Evolutionary conservation across 345 rosid species (phyloP).

Genomic region (Syzygium aqueum): DNA sequence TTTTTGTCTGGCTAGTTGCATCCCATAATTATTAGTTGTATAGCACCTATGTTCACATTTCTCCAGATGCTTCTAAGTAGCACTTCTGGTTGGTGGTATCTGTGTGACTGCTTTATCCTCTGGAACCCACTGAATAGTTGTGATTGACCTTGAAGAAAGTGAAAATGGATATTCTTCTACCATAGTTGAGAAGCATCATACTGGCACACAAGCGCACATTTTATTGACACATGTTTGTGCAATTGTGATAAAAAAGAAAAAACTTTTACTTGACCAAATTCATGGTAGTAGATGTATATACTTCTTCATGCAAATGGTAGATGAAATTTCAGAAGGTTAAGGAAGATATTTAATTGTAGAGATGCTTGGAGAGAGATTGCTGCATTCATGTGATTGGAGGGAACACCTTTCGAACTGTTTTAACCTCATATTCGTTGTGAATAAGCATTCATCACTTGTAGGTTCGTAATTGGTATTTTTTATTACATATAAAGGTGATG

Average conservation of each 20-base stretch:
- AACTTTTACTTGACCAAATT: not conserved
- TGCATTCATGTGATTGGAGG: not conserved
- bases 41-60: not conserved
- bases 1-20: not conserved
- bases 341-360: not conserved
- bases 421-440: not conserved
- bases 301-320: not conserved
- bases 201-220: not conserved
- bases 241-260: not conserved
- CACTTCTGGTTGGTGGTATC: not conserved
- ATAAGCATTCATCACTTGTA: not conserved
- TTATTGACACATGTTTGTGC: not conserved
- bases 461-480: not conserved
- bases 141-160: not conserved
- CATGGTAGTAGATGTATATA: not conserved
- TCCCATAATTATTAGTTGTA: not conserved
- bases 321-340: not conserved
- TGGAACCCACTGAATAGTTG: not conserved
- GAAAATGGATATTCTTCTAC: not conserved
- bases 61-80: not conserved
- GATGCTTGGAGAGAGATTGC: not conserved
- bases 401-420: not conserved
- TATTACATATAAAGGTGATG: constrained; percentile 50
- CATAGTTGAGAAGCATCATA: not conserved
- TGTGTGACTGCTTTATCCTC: not conserved